Base-by-base conservation (phyloP, 495 filamentous ascomycete species). In the Ramalina peruviana region DNA sequence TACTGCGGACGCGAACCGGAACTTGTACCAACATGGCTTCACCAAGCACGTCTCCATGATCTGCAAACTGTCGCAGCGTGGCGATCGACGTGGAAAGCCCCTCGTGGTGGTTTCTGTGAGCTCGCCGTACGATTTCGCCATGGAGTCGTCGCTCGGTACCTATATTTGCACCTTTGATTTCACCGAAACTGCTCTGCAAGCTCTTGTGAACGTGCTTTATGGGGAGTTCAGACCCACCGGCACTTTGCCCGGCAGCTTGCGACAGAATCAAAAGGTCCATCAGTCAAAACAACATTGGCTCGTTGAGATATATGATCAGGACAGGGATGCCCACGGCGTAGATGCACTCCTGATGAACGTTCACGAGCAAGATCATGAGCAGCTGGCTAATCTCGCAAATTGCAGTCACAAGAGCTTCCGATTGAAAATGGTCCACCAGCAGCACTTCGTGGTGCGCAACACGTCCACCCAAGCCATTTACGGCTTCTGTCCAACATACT, bases 161-260 rank as follows among this genome's bases (percentile, higher is more conserved):
- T 94, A 93, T 60, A 72, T 94, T 43, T 94, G 88, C 66, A 94
- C 88, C 0, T 94, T 89, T 58, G 88, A 94, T 67, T 93, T 92
- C 60, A 94, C 88, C 4, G 88, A 94, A 56, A 89, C 85, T 0
- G 87, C 88, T 20, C 75, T 94, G 68, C 77, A 80, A 48, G 83
- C 87, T 2, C 67, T 94, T 9, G 86, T 89, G 26, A 81, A 87
- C 40, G 81, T 84, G 5, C 62, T 94, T 2, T 88, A 85, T 58
- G 88, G 88, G 13, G 85, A 88, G 41, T 68, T 87, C 49, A 67
- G 72, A 1, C 82, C 87, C 0, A 78, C 74, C 36, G 87, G 85
- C 0, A 74, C 74, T 5, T 64, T 94, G 17, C 88, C 88, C 3
- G 88, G 88, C 4, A 88, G 84, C 0, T 76, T 59, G 46, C 77